Evolutionary conservation across 1,284 basidiomycete species (phyloP), one percentile per base, ranked within the genome.

Genomic region (Ustilago loliicola): DNA sequence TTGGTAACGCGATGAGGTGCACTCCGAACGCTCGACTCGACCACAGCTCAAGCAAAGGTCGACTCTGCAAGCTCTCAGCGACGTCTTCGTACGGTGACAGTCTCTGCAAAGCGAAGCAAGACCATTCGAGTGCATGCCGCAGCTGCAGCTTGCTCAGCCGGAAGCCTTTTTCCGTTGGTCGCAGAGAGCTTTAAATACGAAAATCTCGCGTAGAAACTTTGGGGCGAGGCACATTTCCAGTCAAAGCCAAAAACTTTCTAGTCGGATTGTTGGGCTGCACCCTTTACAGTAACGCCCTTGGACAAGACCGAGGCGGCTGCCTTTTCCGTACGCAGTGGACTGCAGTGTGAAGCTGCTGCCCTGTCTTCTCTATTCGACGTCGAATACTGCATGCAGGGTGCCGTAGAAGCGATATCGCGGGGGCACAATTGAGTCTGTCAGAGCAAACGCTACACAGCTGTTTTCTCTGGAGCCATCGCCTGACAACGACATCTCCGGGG

Each of bases 401-500:
- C 17, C 32, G 32, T 34, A 34, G 32, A 34, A 34, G 5, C 32
- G 32, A 34, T 34, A 34, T 5, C 32, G 32, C 32, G 32, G 7
- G 32, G 32, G 32, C 7, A n/a, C n/a, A n/a, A n/a, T n/a, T n/a
- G n/a, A n/a, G n/a, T n/a, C n/a, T n/a, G n/a, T n/a, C 7, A 34
- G 32, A 34, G 11, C 32, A 34, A 34, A 5, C 32, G 32, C 32
- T 7, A 34, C 32, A 34, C n/a, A n/a, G n/a, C n/a, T n/a, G n/a
- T n/a, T n/a, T n/a, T n/a, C 5, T 34, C 40, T 4, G 40, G 6
- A 45, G 32, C n/a, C n/a, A 42, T 19, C 40, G n/a, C 40, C 17
- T 19, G n/a, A 42, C 40, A 42, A 21, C 25, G 40, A 40, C 59
- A 71, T 66, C 62, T 63, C 69, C 69, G 64, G 64, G 23, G 63